Percentiles rank a stretch among this genome's conserved stretches.
Evolutionary conservation across 306 rosid species (phyloP).

Genomic region (Arachis hypogaea): DNA sequence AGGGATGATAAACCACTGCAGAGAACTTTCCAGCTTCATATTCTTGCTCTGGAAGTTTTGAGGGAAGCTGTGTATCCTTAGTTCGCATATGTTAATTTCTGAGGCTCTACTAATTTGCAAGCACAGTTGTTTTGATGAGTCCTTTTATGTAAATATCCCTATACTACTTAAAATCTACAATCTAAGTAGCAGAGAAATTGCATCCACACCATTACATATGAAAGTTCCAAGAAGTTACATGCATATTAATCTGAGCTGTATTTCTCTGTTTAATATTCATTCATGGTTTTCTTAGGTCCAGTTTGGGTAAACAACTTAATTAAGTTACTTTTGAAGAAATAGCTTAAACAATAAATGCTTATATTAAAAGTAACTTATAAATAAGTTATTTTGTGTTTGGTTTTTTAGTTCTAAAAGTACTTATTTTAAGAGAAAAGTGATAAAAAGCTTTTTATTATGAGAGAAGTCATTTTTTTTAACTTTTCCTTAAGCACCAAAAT

Average conservation of each 20-base stretch:
- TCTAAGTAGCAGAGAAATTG: slow-evolving; percentile 1
- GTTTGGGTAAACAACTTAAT: too few species aligned
- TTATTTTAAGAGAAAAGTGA: too few species aligned
- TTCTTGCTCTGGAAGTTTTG: slow-evolving; percentile 84
- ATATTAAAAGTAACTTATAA: too few species aligned
- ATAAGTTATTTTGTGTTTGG: too few species aligned
- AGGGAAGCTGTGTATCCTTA: slow-evolving; percentile 99
- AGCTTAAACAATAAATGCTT: too few species aligned
- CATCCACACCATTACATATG: slow-evolving; percentile 17
- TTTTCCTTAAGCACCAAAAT: too few species aligned
- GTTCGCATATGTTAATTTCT: slow-evolving; percentile 34
- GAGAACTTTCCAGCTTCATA: slow-evolving; percentile 72
- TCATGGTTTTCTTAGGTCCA: background rate
- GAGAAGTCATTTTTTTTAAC: too few species aligned
- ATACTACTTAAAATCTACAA: slow-evolving; percentile 12
- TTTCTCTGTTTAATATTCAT: slow-evolving; percentile 10
- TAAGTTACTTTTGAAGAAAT: too few species aligned
- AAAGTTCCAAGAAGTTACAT: slow-evolving; percentile 32
- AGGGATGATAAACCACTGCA: slow-evolving; percentile 69
- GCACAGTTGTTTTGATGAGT: slow-evolving; percentile 21
- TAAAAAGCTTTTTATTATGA: too few species aligned
- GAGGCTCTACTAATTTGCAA: slow-evolving; percentile 25
- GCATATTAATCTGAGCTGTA: slow-evolving; percentile 17
- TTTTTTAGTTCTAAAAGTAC: too few species aligned
- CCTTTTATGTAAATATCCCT: background rate